Evolutionary conservation across 768 basidiomycete genomes (phyloP), one percentile per base, ranked within the genome.

Genomic region (Lepiota venenata): DNA sequence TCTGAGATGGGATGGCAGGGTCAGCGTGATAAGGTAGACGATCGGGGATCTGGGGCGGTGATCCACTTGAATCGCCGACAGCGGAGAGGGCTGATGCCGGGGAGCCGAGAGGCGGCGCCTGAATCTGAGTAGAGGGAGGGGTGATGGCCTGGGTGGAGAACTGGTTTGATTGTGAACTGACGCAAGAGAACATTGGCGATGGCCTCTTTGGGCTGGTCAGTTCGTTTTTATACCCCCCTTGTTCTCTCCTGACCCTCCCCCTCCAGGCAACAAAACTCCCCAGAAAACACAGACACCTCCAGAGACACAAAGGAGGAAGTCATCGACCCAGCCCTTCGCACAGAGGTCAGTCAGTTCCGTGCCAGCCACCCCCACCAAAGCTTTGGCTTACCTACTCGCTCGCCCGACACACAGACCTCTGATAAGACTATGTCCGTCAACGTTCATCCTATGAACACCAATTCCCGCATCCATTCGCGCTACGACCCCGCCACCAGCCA

Each of bases 191-290:
- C 37, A 48, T 56, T 50, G 48, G 60, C 56, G 44, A 69, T 69
- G 68, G 57, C 68, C 64, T 59, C 64, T 60, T 70, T 66, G 66
- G 66, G 63, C 61, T 69, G 69, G 68, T 69, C 43, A 43, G 65
- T 60, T 45, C 49, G 50, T 50, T 55, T 59, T 65, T 68, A 67
- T 63, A 69, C 63, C 60, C 58, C 21, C 64, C 61, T 61, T 65
- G 59, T 63, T 60, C 61, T 62, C 64, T 59, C 61, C 57, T 58
- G 46, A 48, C 47, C 32, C 42, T 16, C 63, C 58, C 60, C 51
- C 10, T 18, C n/a, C 57, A 66, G 66, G 57, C 62, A 25, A 55
- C 61, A 49, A 59, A 63, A 54, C 35, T 38, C 53, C 45, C 46
- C 49, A 27, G 45, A 54, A 45, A 50, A 58, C 53, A 47, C 52